Evolutionary conservation across 2,329 filamentous ascomycete genomes (phyloP).

Genomic region (Coniochaeta hoffmannii): DNA sequence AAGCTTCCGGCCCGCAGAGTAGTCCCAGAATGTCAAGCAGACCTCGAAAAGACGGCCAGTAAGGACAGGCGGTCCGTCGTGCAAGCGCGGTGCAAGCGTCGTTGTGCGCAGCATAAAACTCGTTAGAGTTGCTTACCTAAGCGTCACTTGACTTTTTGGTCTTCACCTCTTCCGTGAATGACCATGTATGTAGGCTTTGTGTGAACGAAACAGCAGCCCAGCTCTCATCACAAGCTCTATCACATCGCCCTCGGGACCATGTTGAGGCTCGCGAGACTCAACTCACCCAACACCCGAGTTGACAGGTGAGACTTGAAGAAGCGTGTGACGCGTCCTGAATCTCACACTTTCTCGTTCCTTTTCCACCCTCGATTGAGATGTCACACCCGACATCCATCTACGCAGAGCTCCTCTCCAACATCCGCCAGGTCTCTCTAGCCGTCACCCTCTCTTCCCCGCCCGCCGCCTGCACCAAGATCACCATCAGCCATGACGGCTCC

Average conservation of each 20-base stretch:
- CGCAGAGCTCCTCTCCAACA: constrained; percentile 58
- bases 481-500: constrained; percentile 35
- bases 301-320: neutral
- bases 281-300: neutral
- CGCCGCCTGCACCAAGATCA: constrained; percentile 33
- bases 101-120: neutral
- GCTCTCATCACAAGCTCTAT: neutral
- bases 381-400: constrained; percentile 36
- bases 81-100: neutral
- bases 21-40: no score
- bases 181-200: neutral
- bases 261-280: neutral
- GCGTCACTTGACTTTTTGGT: neutral
- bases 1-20: no score
- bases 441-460: constrained; percentile 39
- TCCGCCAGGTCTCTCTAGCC: constrained; percentile 55
- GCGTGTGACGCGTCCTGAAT: neutral
- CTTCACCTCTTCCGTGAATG: neutral
- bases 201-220: neutral
- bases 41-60: no score
- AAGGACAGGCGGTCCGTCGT: no score
- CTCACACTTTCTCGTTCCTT: neutral
- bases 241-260: neutral
- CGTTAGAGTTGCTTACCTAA: neutral
- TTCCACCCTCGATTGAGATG: neutral